These are phyloP conservation scores for Arabidopsis lyrata DNA, from an alignment of 441 rosid genomes.

Conservation along the genomic window DNA sequence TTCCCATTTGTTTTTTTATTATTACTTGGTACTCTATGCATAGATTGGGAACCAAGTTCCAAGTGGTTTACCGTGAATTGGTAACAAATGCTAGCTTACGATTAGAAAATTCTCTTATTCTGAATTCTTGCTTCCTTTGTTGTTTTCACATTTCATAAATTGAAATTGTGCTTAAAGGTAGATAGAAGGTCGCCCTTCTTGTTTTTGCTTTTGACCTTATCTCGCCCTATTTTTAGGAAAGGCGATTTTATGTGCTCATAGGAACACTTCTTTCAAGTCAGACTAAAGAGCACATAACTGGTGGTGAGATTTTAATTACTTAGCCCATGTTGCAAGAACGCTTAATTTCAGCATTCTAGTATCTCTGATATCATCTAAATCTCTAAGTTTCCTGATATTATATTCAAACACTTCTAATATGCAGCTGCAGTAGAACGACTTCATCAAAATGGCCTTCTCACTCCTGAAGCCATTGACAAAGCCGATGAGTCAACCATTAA, in stretches of 20 bases:
- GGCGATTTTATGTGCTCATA: conserved; percentile 83
- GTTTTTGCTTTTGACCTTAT: conserved; percentile 22
- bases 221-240: conserved; percentile 57
- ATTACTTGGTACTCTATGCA: background rate
- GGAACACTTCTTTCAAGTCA: conserved; percentile 96
- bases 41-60: conserved; percentile 2
- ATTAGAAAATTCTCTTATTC: background rate
- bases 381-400: conserved; percentile 21
- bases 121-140: background rate
- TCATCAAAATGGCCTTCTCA: conserved; percentile 67
- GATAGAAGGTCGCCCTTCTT: conserved; percentile 6
- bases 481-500: conserved; percentile 83
- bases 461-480: conserved; percentile 80
- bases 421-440: conserved; percentile 94
- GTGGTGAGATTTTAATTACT: conserved; percentile 57
- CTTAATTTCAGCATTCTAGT: conserved; percentile 6
- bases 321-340: background rate
- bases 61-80: background rate
- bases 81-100: conserved; percentile 5
- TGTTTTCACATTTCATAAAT: background rate
- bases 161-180: background rate
- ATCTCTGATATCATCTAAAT: conserved; percentile 7
- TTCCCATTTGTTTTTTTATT: background rate
- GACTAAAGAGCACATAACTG: conserved; percentile 84
- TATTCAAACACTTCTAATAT: conserved; percentile 25